These are phyloP conservation scores for Ophiostoma novo-ulmi DNA, from an alignment of 2,329 filamentous ascomycete species.

Conservation along the genomic window DNA sequence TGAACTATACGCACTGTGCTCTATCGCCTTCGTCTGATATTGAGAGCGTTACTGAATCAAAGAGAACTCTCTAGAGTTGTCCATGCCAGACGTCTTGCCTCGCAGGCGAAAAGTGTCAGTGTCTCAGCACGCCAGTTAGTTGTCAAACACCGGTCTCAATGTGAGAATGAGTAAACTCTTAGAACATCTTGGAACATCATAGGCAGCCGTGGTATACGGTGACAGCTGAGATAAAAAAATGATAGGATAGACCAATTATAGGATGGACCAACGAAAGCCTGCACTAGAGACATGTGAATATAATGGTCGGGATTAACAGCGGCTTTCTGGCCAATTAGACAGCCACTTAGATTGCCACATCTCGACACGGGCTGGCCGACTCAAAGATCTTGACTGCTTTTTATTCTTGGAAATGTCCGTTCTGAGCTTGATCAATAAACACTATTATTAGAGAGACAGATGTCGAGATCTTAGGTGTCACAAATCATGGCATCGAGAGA, in stretches of 20 bases:
- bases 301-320: background rate
- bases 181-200: background rate
- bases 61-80: background rate
- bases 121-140: background rate
- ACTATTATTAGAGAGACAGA: too few relatives aligned
- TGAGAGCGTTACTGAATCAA: too few relatives aligned
- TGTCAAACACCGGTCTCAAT: background rate
- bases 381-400: background rate
- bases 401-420: background rate
- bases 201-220: background rate
- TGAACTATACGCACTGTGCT: background rate
- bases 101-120: background rate
- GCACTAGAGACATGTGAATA: background rate
- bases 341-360: background rate
- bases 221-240: background rate
- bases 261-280: background rate
- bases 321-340: background rate
- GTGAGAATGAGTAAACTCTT: background rate
- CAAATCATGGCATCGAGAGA: too few relatives aligned
- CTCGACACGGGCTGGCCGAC: conserved; percentile 8
- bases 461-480: too few relatives aligned
- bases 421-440: too few relatives aligned
- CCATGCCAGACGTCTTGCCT: background rate
- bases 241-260: background rate
- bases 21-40: background rate